Evolutionary conservation across 108 stramenopile species (phyloP).

Genomic region (Bacterosira constricta): DNA sequence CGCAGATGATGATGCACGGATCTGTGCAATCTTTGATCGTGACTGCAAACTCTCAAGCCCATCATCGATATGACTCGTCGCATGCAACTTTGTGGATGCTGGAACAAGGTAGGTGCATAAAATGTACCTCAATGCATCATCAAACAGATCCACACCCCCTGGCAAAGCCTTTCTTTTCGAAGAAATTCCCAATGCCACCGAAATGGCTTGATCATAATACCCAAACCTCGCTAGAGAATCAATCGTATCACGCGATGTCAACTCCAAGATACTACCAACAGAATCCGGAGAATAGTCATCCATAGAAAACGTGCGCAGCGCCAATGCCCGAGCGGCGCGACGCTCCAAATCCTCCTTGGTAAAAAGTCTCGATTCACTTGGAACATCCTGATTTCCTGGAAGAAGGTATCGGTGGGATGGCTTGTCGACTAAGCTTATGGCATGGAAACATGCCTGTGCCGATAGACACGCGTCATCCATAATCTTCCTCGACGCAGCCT

Average conservation of each 20-base stretch:
- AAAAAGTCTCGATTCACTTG: conserved; percentile 44
- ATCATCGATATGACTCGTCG: background rate
- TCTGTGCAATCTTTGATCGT: conserved; percentile 44
- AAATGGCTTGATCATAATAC: conserved; percentile 68
- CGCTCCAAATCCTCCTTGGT: conserved; percentile 52
- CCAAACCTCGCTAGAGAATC: conserved; percentile 65
- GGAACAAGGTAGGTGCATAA: conserved; percentile 65
- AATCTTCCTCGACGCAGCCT: conserved; percentile 39
- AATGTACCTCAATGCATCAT: conserved; percentile 60
- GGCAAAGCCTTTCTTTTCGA: conserved; percentile 43
- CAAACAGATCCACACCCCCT: conserved; percentile 61
- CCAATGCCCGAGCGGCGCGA: conserved; percentile 59
- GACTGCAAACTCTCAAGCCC: conserved; percentile 23
- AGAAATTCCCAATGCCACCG: conserved; percentile 50
- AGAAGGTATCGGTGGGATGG: conserved; percentile 29
- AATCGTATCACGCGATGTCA: conserved; percentile 40
- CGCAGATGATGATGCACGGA: conserved; percentile 33
- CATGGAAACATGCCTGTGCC: conserved; percentile 53
- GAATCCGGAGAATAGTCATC: conserved; percentile 57
- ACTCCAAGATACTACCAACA: conserved; percentile 33
- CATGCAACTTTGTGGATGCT: conserved; percentile 21
- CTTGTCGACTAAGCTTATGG: conserved; percentile 56
- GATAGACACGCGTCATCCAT: conserved; percentile 66
- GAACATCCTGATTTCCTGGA: conserved; percentile 23
- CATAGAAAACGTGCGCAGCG: conserved; percentile 55